phyloP scores from a whole-genome alignment of 2,329 filamentous ascomycete genomes.

The Penicillium crustosum region DNA sequence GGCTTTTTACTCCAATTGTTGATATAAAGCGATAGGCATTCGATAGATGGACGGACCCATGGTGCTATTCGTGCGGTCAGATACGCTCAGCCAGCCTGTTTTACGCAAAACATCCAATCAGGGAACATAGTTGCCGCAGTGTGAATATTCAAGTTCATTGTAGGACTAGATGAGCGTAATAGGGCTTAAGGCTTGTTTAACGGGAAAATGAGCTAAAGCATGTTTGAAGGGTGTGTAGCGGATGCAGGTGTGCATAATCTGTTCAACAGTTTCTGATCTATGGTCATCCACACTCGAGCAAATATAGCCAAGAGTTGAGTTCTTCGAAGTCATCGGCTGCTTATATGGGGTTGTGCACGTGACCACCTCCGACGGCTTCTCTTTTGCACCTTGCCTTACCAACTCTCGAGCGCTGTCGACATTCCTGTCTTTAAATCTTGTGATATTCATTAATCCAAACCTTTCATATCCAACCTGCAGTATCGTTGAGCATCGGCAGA shows the following conservation, averaged over 20 bases:
- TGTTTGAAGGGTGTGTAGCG: background rate
- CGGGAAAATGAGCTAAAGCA: background rate
- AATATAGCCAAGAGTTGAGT: background rate
- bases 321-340: background rate
- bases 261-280: too few species aligned
- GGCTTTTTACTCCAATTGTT: too few species aligned
- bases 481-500: background rate
- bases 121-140: background rate
- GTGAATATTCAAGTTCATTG: background rate
- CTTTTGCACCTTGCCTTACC: constrained; percentile 2
- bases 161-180: background rate
- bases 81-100: background rate
- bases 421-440: background rate
- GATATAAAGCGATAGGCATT: background rate
- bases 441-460: background rate
- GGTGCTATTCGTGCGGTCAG: background rate
- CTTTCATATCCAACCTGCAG: background rate
- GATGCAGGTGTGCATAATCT: background rate
- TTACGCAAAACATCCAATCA: background rate
- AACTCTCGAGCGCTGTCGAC: background rate
- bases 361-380: constrained; percentile 4
- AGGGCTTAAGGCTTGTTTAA: background rate
- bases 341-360: background rate
- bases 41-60: background rate
- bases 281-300: background rate